Percentiles rank a stretch among this genome's conserved stretches.
Evolutionary conservation across 1,284 basidiomycete genomes (phyloP).

Genomic region (Quambalaria eucalypti): DNA sequence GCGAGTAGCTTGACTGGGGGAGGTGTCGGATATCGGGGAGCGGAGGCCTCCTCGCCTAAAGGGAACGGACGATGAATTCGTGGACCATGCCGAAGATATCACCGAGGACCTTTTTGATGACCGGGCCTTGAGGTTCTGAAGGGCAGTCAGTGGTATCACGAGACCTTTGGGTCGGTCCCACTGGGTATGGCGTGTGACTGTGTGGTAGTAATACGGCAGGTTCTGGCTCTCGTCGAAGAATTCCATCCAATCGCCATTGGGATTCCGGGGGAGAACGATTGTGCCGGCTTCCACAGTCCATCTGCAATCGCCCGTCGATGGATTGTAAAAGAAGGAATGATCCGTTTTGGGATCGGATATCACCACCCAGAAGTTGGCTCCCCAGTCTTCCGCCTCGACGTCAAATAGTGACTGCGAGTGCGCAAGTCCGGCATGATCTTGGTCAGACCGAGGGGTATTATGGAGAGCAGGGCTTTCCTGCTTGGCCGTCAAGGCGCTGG

Average conservation of each 20-base stretch:
- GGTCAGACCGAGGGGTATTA: too few relatives aligned
- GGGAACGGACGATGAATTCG: not conserved
- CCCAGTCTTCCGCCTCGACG: conserved; percentile 13
- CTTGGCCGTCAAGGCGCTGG: too few relatives aligned
- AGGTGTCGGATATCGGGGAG: too few relatives aligned
- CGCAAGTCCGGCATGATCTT: too few relatives aligned
- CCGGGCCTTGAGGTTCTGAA: not conserved
- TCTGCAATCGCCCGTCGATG: conserved; percentile 77
- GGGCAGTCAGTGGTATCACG: not conserved
- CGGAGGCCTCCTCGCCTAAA: not conserved
- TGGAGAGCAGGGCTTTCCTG: too few relatives aligned
- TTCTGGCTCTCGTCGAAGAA: conserved; percentile 68
- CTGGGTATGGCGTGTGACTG: conserved; percentile 71
- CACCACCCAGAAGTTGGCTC: conserved; percentile 25
- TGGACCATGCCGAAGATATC: not conserved
- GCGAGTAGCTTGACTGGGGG: too few relatives aligned
- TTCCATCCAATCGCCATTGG: conserved; percentile 91
- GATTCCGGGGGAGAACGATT: conserved; percentile 73
- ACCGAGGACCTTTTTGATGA: too few relatives aligned
- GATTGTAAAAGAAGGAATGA: conserved; percentile 71
- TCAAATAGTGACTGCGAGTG: too few relatives aligned
- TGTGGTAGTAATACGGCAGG: conserved; percentile 84
- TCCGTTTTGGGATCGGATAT: conserved; percentile 12
- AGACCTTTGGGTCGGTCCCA: conserved; percentile 59
- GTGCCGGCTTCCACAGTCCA: conserved; percentile 86